Conservation (phyloP, 2,329 filamentous ascomycete species). For the Zasmidium cellare region DNA sequence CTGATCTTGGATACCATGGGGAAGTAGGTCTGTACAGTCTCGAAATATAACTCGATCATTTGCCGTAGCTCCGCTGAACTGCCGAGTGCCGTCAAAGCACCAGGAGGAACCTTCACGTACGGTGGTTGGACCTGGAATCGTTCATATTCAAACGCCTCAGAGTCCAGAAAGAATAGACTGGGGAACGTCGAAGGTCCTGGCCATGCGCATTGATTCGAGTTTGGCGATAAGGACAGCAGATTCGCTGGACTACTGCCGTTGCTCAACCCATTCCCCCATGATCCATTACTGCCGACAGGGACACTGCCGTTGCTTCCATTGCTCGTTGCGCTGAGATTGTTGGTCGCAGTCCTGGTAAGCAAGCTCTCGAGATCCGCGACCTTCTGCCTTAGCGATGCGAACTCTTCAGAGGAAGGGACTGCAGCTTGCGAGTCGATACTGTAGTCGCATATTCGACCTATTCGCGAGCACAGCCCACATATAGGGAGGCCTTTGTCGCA, state of each 20-base stretch:
- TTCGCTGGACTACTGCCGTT: constrained; percentile 26
- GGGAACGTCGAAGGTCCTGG: constrained; percentile 37
- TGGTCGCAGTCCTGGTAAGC: constrained; percentile 6
- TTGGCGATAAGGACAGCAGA: constrained; percentile 28
- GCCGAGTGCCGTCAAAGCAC: constrained; percentile 39
- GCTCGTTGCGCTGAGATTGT: not conserved
- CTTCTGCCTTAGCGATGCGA: constrained; percentile 23
- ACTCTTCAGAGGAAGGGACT: constrained; percentile 22
- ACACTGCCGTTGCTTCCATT: constrained; percentile 8
- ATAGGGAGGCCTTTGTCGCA: constrained; percentile 53
- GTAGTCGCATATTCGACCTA: constrained; percentile 29
- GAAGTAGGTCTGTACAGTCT: constrained; percentile 49
- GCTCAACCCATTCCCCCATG: constrained; percentile 8
- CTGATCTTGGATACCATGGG: constrained; percentile 51
- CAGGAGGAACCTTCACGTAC: constrained; percentile 40
- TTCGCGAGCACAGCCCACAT: constrained; percentile 47
- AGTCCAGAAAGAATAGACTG: constrained; percentile 47
- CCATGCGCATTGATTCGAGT: constrained; percentile 3
- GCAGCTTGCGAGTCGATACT: constrained; percentile 13
- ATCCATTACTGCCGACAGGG: constrained; percentile 12
- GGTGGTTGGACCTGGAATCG: constrained; percentile 42
- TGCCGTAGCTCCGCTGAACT: constrained; percentile 40
- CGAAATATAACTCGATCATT: constrained; percentile 45
- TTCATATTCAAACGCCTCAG: constrained; percentile 40
- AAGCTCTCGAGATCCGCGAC: constrained; percentile 25